Conservation (phyloP, 768 basidiomycete genomes). For the Gymnopilus junonius region DNA sequence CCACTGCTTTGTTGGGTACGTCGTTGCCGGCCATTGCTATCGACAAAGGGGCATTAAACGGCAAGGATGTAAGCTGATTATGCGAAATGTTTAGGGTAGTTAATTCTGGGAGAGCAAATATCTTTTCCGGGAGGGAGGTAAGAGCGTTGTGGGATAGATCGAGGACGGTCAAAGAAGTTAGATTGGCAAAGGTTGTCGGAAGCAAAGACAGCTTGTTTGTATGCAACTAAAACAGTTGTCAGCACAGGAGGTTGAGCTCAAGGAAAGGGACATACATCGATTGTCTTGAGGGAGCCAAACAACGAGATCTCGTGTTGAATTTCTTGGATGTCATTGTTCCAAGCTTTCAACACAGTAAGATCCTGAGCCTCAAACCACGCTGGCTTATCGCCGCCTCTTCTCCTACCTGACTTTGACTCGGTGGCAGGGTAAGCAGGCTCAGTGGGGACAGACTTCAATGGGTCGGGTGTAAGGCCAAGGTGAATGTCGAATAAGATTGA, state of each 20-base stretch:
- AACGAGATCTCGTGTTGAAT: slow-evolving; percentile 83
- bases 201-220: slow-evolving; percentile 69
- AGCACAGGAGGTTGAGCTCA: not conserved
- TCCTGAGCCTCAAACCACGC: slow-evolving; percentile 88
- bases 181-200: slow-evolving; percentile 69
- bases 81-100: slow-evolving; percentile 72
- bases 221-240: slow-evolving; percentile 57
- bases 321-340: slow-evolving; percentile 80
- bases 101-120: slow-evolving; percentile 73
- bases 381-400: slow-evolving; percentile 49
- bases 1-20: slow-evolving; percentile 40
- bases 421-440: slow-evolving; percentile 57
- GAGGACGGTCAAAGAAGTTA: slow-evolving; percentile 65
- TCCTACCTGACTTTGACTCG: slow-evolving; percentile 36
- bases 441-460: slow-evolving; percentile 64
- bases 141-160: slow-evolving; percentile 80
- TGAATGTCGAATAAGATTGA: slow-evolving; percentile 82
- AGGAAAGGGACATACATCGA: slow-evolving; percentile 58
- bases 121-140: slow-evolving; percentile 59
- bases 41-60: slow-evolving; percentile 63
- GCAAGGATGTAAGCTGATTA: slow-evolving; percentile 63
- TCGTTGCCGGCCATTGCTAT: slow-evolving; percentile 23
- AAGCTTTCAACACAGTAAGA: slow-evolving; percentile 72
- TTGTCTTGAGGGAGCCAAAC: slow-evolving; percentile 79
- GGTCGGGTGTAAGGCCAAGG: slow-evolving; percentile 72